Base-by-base conservation (phyloP, 345 rosid genomes). In the Conringia planisiliqua region DNA sequence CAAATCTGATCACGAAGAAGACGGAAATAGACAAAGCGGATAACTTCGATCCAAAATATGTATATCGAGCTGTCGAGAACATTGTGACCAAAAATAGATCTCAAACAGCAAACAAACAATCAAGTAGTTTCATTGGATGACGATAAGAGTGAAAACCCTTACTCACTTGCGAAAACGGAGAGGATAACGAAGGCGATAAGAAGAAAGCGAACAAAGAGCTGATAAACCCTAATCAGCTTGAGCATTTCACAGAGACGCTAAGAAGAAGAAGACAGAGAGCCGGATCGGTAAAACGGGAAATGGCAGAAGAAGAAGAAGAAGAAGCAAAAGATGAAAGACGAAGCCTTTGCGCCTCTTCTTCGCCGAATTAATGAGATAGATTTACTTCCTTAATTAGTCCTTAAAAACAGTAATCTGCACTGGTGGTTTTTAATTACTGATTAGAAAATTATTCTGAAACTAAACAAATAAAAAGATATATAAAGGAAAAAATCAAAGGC, bases 181-280 rank as follows among this genome's bases (percentile, higher is more conserved):
- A 84, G 48, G 66, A 74, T 64, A 35, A 84, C 35, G 36, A 74
- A 77, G 46, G 74, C 62, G 18, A 73, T 46, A 72, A 20, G 1
- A 26, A 76, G 70, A 73, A 80, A 82, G 20, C 71, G 36, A 46
- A 78, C 5, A 62, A 75, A 73, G 24, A 79, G 65, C 50, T 80
- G 80, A 79, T 80, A 83, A 79, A 77, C 75, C 64, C 79, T 71
- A 71, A 74, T 70, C 52, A 82, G 70, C 70, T 79, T 85, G 55
- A 81, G 68, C 85, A 82, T 85, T 81, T 71, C 73, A 78, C 35
- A 42, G 74, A 78, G 9, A 72, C 74, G 73, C 48, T 32, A 71
- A 29, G 46, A 71, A 18, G 57, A 63, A 29, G 71, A 70, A 16
- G 48, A 57, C 36, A 62, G 44, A 38, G 50, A 78, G 61, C 33